Percentiles rank a stretch among this genome's conserved stretches.
Conservation (phyloP, 805 yeast species). For the Teunomyces funiuensis region DNA sequence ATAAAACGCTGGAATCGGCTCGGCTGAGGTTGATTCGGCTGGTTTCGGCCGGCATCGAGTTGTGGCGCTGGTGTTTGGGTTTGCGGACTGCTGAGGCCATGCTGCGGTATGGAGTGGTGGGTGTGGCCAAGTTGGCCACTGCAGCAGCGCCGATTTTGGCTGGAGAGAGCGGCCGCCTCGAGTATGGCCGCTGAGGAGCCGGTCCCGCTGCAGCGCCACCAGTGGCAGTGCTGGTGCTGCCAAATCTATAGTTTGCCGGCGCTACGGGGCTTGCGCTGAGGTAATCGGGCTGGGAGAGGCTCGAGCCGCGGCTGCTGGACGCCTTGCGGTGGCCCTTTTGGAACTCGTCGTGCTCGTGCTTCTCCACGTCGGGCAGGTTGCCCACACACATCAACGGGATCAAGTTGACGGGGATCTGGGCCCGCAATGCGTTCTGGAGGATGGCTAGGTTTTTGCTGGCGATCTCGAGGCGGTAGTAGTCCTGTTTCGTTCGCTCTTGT, state of each 20-base stretch:
- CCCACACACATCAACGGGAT: slow-evolving; percentile 59
- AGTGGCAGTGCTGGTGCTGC: slow-evolving; percentile 16
- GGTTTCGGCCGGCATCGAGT: slow-evolving; percentile 40
- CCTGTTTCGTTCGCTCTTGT: slow-evolving; percentile 83
- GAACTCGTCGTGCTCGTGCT: slow-evolving; percentile 4
- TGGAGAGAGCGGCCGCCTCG: slow-evolving; percentile 56
- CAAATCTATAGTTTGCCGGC: slow-evolving; percentile 37
- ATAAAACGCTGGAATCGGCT: not conserved
- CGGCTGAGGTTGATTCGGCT: slow-evolving; percentile 2
- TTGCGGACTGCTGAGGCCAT: slow-evolving; percentile 13
- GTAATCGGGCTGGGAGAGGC: slow-evolving; percentile 14
- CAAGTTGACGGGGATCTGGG: slow-evolving; percentile 62
- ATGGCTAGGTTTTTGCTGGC: slow-evolving; percentile 60
- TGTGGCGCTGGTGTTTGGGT: slow-evolving; percentile 38
- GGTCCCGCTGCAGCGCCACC: slow-evolving; percentile 11
- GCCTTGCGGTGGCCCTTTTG: slow-evolving; percentile 9
- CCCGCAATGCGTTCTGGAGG: slow-evolving; percentile 55
- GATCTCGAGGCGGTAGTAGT: slow-evolving; percentile 64
- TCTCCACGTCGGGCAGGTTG: slow-evolving; percentile 6
- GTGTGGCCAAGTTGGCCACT: slow-evolving; percentile 49
- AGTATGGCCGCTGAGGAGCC: slow-evolving; percentile 8
- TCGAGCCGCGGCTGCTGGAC: slow-evolving; percentile 7
- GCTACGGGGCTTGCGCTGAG: slow-evolving; percentile 31
- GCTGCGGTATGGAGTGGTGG: slow-evolving; percentile 34
- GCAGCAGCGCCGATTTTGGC: slow-evolving; percentile 74